These are phyloP conservation scores for Candida hungchunana DNA, from an alignment of 805 yeast genomes.

Conservation along the genomic window DNA sequence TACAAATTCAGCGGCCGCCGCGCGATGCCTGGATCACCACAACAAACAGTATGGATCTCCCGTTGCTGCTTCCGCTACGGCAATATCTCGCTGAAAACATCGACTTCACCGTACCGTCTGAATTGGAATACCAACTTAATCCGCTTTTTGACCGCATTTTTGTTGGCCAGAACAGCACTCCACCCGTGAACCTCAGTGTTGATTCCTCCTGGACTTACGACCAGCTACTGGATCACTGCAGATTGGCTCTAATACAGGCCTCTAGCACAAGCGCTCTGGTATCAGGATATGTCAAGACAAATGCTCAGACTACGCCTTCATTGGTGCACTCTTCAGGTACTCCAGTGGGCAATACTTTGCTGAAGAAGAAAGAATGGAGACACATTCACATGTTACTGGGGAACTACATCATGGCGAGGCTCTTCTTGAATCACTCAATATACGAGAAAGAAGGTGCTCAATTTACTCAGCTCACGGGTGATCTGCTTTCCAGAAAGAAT, in stretches of 20 bases:
- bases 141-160: constrained; percentile 5
- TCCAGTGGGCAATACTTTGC: constrained; percentile 34
- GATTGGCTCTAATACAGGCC: constrained; percentile 29
- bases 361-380: constrained; percentile 45
- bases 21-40: too few relatives aligned
- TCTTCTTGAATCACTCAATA: constrained; percentile 14
- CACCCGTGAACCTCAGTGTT: background rate
- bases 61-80: too few relatives aligned
- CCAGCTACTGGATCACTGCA: constrained; percentile 40
- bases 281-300: constrained; percentile 40
- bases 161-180: constrained; percentile 1
- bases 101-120: background rate
- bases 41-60: too few relatives aligned
- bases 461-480: constrained; percentile 20
- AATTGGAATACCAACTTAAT: background rate
- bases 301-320: constrained; percentile 25
- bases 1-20: too few relatives aligned
- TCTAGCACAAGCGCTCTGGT: constrained; percentile 35
- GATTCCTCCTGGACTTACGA: constrained; percentile 17
- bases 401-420: constrained; percentile 4
- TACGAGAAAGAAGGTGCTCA: constrained; percentile 3
- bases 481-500: background rate
- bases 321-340: constrained; percentile 30
- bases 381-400: constrained; percentile 17
- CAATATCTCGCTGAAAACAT: background rate